These are phyloP conservation scores for Solanum dulcamara DNA, from an alignment of 257 asterid genomes.

Conservation along the genomic window DNA sequence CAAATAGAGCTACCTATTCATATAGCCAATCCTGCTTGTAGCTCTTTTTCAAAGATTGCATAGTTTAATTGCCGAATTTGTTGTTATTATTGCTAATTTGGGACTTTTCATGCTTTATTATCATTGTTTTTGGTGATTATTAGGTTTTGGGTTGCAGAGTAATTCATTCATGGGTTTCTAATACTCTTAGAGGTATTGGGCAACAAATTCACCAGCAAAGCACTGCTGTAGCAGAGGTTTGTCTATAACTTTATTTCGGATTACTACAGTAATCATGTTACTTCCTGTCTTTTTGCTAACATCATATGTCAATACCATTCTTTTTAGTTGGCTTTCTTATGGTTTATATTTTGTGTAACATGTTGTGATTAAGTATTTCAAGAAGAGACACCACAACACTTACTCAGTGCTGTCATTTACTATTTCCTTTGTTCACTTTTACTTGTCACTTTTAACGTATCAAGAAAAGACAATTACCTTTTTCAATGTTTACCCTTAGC, in stretches of 20 bases:
- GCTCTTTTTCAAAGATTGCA: background rate
- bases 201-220: slow-evolving; percentile 43
- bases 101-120: slow-evolving; percentile 12
- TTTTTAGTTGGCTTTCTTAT: background rate
- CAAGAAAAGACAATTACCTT: too few species aligned
- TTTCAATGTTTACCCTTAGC: too few species aligned
- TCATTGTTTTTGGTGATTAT: slow-evolving; percentile 44
- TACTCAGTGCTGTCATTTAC: background rate
- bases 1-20: background rate
- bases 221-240: slow-evolving; percentile 46
- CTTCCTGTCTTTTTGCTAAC: background rate
- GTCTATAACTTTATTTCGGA: slow-evolving; percentile 9
- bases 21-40: background rate
- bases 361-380: background rate
- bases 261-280: background rate
- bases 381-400: background rate
- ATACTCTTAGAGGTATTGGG: slow-evolving; percentile 40
- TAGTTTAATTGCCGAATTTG: background rate
- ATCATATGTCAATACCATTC: background rate
- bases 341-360: background rate
- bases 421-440: too few species aligned
- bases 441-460: too few species aligned
- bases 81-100: background rate
- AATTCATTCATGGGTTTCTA: slow-evolving; percentile 73
- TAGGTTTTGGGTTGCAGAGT: slow-evolving; percentile 84